Base-by-base conservation (phyloP, 306 rosid species). In the Phaseolus lunatus region DNA sequence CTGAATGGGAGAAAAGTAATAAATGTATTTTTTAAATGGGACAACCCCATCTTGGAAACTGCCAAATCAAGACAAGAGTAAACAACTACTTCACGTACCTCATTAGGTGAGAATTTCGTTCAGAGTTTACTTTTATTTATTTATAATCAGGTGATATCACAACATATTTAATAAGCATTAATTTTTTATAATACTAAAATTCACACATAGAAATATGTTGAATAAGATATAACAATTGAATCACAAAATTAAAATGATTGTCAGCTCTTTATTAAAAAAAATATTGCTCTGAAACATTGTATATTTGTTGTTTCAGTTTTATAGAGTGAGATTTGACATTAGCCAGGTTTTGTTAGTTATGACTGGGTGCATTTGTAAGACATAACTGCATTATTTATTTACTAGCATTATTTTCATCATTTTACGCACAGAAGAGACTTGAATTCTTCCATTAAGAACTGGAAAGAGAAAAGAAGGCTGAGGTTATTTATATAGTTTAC, bases 401-500 rank as follows among this genome's bases (percentile, higher is more conserved):
- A 2, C 52, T 8, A 5, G 52, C 31, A 39, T 11, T 62, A 26
- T 27, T 27, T 39, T 41, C 24, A 35, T 12, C 52, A 35, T 35
- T 39, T 9, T 43, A 11, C 11, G 19, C 5, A 10, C 8, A 41
- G 33, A 57, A 67, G 3, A 62, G 43, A 54, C 20, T 18, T 31
- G 35, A 26, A 70, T 29, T 70, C n/a, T 76, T 68, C 37, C 37
- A 43, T 23, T 39, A 50, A 61, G n/a, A 26, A 61, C 35, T 5
- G 12, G 56, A 68, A 37, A 57, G 41, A 16, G 8, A 18, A 33
- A 63, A 35, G 9, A 33, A 31, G 5, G 78, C 56, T 33, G 62
- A 64, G 19, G 72, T 78, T 76, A 41, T 81, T 47, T 20, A 72
- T 20, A 72, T 68, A 53, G 61, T 72, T 59, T 52, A 22, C 35